Evolutionary conservation across 1,284 basidiomycete genomes (phyloP), one percentile per base, ranked within the genome.

Genomic region (Cutaneotrichosporon spelunceum): DNA sequence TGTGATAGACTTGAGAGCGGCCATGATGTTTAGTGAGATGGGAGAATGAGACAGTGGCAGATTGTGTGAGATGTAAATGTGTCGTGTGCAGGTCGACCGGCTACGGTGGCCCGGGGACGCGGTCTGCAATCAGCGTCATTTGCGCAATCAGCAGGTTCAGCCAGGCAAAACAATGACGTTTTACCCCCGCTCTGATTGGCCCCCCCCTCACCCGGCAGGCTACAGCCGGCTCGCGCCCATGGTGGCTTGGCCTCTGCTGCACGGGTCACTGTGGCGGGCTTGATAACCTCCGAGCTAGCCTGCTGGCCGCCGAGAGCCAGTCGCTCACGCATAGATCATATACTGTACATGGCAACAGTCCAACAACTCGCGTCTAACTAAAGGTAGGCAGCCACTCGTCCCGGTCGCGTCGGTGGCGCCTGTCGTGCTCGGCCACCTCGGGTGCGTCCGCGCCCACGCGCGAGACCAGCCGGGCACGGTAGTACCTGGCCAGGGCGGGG

Each of bases 1-100:
- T 1, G 76, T 72, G 64, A 77, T 71, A 11, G 70, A 64, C 69
- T 79, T 79, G 66, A 80, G 68, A 14, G 65, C 30, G 9, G 56
- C 56, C 24, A 6, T n/a, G 42, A 59, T 29, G 34, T 66, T 36
- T 11, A 23, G 27, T 33, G 29, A 21, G 24, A 36, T 54, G 57
- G 33, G 47, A 56, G 47, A 27, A 21, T 29, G 56, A 21, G 45
- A 44, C 36, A 10, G 24, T 36, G 36, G 45, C 4, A 29, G 29
- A 45, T 49, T 36, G 34, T 23, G 23, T n/a, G n/a, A n/a, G n/a
- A n/a, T n/a, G n/a, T n/a, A n/a, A n/a, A n/a, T n/a, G n/a, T n/a
- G n/a, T 33, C 30, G 8, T 9, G 13, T 7, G 30, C 8, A 33
- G 30, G 30, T 30, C 13, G 13, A 7, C 26, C 19, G 26, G 48